Conservation (phyloP, 2,329 filamentous ascomycete species). For the Ceratocystis harringtonii region DNA sequence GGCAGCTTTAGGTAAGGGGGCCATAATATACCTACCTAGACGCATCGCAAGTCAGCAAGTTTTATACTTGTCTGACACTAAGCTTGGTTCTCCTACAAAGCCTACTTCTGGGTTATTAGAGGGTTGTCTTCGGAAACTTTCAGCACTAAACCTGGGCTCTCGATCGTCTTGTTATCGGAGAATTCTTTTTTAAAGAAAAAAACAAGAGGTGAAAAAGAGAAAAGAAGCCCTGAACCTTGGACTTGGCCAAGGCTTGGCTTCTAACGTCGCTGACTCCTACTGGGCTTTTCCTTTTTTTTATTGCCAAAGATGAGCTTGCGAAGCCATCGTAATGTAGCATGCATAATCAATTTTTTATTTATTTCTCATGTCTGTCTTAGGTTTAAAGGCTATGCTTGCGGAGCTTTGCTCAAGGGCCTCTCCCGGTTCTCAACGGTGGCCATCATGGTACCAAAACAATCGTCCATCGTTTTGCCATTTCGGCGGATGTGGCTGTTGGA, state of each 20-base stretch:
- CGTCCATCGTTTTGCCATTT: not conserved
- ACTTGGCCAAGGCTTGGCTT: slow-evolving; percentile 2
- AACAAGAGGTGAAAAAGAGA: not conserved
- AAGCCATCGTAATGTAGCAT: no score
- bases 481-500: not conserved
- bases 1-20: not conserved
- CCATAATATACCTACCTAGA: not conserved
- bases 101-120: not conserved
- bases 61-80: not conserved
- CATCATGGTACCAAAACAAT: not conserved
- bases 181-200: not conserved
- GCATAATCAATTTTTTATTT: no score
- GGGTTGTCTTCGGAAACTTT: not conserved
- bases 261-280: not conserved
- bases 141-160: not conserved
- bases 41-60: not conserved
- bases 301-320: not conserved
- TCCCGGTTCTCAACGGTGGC: not conserved
- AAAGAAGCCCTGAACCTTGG: not conserved
- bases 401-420: not conserved
- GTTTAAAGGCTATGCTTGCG: no score
- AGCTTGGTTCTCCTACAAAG: not conserved
- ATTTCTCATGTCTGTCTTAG: no score
- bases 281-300: not conserved
- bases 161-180: not conserved